Percentiles rank a stretch among this genome's conserved stretches.
phyloP scores from a whole-genome alignment of 441 rosid species.

The Syzygium syzygioides region DNA sequence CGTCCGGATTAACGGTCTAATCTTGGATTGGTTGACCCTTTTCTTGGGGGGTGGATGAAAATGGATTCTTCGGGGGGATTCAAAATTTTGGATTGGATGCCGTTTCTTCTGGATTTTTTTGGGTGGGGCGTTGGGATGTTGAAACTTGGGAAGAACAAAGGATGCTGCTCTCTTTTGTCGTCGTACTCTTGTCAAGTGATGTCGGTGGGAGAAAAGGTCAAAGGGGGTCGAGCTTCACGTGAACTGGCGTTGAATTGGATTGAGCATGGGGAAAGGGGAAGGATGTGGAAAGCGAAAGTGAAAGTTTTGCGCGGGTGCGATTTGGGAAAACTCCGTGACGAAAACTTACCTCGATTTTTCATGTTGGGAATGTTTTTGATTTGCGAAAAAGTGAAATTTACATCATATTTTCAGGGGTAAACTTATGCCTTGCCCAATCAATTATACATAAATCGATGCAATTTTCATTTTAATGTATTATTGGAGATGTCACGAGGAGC shows the following conservation, averaged over 20 bases:
- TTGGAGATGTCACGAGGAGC: no score
- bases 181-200: neutral
- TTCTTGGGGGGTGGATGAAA: neutral
- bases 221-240: neutral
- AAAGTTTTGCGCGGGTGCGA: neutral
- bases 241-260: neutral
- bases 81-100: neutral
- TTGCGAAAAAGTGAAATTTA: neutral
- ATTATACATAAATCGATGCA: no score
- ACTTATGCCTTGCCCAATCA: no score
- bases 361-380: neutral
- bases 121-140: neutral
- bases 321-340: neutral
- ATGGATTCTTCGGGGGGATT: no score
- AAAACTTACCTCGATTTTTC: neutral
- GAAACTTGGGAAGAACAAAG: neutral
- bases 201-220: neutral
- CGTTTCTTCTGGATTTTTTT: neutral
- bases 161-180: neutral
- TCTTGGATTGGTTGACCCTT: neutral
- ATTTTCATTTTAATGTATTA: no score
- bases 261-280: neutral
- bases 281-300: neutral
- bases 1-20: neutral
- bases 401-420: neutral